Conservation (phyloP, 768 basidiomycete genomes). For the Cystobasidium onofrii region DNA sequence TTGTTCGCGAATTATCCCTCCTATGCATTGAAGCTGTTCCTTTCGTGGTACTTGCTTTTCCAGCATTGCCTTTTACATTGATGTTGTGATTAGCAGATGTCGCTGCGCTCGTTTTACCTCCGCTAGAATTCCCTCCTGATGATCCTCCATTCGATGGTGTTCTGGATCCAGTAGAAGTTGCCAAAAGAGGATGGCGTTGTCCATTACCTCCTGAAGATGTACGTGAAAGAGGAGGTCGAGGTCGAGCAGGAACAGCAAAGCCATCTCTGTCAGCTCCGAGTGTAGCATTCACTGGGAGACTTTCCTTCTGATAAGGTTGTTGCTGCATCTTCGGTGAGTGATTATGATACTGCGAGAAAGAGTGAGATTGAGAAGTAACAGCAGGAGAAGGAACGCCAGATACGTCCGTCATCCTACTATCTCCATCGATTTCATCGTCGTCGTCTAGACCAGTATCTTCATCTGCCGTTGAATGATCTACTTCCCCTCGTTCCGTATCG, state of each 20-base stretch:
- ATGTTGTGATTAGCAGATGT: not conserved
- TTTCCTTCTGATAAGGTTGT: not conserved
- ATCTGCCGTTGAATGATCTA: conserved; percentile 11
- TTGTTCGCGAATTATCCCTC: conserved; percentile 5
- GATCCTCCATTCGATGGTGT: not conserved
- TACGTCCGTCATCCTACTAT: conserved; percentile 4
- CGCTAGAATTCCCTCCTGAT: not conserved
- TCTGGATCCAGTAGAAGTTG: not conserved
- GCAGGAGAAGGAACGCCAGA: not conserved
- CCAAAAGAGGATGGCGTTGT: not conserved
- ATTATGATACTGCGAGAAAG: not conserved
- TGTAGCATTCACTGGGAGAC: not conserved
- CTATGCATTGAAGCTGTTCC: not conserved
- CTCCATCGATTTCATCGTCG: not conserved
- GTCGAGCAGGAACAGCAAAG: not conserved
- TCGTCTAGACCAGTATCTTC: not conserved
- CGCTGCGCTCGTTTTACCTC: not conserved
- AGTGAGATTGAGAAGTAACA: not conserved
- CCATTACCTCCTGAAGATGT: not conserved
- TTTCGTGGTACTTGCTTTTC: not conserved
- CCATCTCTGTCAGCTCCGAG: not conserved
- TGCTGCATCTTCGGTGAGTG: not conserved
- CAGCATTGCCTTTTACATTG: not conserved
- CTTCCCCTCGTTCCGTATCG: conserved; percentile 1
- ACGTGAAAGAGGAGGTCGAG: not conserved